Conservation (phyloP, 176 grass and related monocot species). For the Dactylis glomerata region DNA sequence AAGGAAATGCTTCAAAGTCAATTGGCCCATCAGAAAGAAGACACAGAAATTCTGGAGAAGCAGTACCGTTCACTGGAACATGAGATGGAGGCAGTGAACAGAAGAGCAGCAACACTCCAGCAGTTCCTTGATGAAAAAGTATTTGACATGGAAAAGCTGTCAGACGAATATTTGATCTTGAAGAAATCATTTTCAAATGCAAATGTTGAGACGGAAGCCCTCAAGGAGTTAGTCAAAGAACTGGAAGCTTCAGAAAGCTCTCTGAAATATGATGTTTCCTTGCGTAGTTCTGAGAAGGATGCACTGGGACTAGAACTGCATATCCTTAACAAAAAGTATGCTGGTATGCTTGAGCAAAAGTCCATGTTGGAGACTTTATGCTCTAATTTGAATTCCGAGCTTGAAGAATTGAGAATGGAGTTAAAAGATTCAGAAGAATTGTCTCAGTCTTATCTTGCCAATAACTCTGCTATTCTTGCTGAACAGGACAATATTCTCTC, state of each 20-base stretch:
- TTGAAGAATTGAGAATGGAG: constrained; percentile 32
- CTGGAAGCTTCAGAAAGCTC: constrained; percentile 51
- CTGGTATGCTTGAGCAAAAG: constrained; percentile 25
- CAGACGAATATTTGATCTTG: constrained; percentile 46
- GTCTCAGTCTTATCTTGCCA: constrained; percentile 14
- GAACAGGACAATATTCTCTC: constrained; percentile 50
- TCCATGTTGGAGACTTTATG: constrained; percentile 36
- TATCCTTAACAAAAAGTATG: constrained; percentile 21
- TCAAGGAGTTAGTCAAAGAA: constrained; percentile 41
- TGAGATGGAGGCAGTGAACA: constrained; percentile 24
- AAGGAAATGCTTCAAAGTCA: constrained; percentile 46
- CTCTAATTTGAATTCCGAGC: constrained; percentile 37
- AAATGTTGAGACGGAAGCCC: constrained; percentile 33
- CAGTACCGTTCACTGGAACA: constrained; percentile 35
- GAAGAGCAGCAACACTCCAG: constrained; percentile 19
- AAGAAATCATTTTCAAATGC: constrained; percentile 47
- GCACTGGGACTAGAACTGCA: constrained; percentile 42
- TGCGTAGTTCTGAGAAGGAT: constrained; percentile 44
- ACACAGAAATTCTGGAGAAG: constrained; percentile 39
- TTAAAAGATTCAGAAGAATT: constrained; percentile 43
- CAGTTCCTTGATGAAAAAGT: constrained; percentile 34
- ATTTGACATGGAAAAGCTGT: constrained; percentile 35
- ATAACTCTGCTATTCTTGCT: constrained; percentile 33
- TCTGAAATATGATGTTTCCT: constrained; percentile 37
- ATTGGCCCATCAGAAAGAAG: constrained; percentile 40